A percentile compares a stretch with the other conserved stretches of the same genome.
These are phyloP conservation scores for Chlorella sp. DNA, from an alignment of 139 green algal species.

Conservation along the genomic window DNA sequence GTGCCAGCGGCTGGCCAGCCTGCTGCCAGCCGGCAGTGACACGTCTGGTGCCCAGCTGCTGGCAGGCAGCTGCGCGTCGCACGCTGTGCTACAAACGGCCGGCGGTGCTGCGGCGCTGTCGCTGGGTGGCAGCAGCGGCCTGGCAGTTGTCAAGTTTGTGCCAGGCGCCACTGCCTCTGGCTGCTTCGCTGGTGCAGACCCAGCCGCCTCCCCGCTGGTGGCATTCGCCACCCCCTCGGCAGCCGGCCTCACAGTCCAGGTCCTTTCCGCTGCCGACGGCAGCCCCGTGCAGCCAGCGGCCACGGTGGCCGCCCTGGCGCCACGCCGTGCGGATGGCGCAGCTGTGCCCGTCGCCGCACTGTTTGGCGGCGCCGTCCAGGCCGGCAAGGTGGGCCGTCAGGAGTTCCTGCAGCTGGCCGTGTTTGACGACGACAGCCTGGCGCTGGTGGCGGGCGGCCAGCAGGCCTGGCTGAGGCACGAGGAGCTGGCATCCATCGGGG, in stretches of 20 bases:
- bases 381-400: background rate
- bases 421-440: slow-evolving; percentile 53
- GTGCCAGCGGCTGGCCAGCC: background rate
- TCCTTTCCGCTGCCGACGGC: slow-evolving; percentile 28
- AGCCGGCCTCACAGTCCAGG: slow-evolving; percentile 11
- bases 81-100: background rate
- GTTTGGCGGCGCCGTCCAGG: background rate
- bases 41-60: background rate
- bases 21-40: slow-evolving; percentile 4
- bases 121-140: background rate
- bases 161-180: background rate
- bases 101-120: slow-evolving; percentile 3
- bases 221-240: background rate
- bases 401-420: slow-evolving; percentile 56
- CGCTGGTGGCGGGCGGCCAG: slow-evolving; percentile 45
- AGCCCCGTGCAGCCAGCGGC: background rate
- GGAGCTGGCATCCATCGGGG: slow-evolving; percentile 60
- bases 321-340: background rate
- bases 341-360: background rate
- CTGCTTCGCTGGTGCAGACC: background rate
- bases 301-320: background rate
- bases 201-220: background rate
- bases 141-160: background rate
- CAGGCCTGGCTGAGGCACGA: slow-evolving; percentile 80
- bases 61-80: background rate